These are phyloP conservation scores for Sindora glabra DNA, from an alignment of 306 rosid species.

Conservation along the genomic window DNA sequence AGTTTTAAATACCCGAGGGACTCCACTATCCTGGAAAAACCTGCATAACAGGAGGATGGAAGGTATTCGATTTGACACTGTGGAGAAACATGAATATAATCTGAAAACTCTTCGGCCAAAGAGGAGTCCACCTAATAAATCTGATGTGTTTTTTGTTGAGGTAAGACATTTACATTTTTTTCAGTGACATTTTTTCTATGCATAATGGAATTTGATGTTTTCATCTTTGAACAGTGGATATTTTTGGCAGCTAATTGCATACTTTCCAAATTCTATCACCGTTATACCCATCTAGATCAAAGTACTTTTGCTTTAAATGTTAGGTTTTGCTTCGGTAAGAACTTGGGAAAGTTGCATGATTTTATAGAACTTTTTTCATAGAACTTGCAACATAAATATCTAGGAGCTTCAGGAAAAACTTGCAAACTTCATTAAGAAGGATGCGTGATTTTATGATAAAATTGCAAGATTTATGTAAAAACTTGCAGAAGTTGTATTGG, in stretches of 20 bases:
- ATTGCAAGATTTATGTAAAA: too few relatives aligned
- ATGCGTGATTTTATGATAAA: too few relatives aligned
- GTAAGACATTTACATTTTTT: too few relatives aligned
- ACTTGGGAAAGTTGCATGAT: too few relatives aligned
- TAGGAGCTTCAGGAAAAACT: too few relatives aligned
- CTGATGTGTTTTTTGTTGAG: constrained; percentile 55
- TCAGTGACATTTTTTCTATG: neutral
- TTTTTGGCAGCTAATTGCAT: neutral
- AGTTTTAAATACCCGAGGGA: constrained; percentile 62
- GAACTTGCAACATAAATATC: too few relatives aligned
- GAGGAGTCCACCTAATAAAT: constrained; percentile 42
- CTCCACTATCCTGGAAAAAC: constrained; percentile 79
- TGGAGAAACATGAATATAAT: constrained; percentile 33
- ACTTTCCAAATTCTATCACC: neutral
- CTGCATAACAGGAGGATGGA: constrained; percentile 54
- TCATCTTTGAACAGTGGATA: constrained; percentile 2
- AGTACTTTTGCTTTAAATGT: neutral
- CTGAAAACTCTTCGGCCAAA: constrained; percentile 59
- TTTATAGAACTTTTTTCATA: too few relatives aligned
- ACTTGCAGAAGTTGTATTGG: too few relatives aligned
- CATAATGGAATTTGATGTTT: constrained; percentile 10
- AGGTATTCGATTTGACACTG: constrained; percentile 37
- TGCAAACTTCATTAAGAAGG: too few relatives aligned
- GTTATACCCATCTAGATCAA: neutral
- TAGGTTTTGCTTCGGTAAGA: neutral